These are phyloP conservation scores for Articulospora tetracladia DNA, from an alignment of 495 filamentous ascomycete genomes.

Conservation along the genomic window DNA sequence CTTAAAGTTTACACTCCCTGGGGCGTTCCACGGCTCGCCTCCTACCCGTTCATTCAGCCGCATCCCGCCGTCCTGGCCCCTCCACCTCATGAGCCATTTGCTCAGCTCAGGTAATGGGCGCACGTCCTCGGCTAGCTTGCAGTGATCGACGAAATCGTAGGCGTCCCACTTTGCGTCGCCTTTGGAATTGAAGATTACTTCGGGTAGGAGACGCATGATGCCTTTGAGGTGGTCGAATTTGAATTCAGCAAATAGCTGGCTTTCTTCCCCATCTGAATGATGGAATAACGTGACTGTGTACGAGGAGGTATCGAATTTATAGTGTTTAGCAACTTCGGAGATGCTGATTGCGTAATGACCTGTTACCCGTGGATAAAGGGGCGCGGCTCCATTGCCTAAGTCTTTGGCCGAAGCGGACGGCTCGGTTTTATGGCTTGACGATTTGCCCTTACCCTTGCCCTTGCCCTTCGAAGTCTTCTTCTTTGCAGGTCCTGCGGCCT, in stretches of 20 bases:
- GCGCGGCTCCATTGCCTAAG: not conserved
- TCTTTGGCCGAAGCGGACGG: not conserved
- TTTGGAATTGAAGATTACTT: not conserved
- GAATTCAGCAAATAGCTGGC: not conserved
- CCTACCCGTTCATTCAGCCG: not conserved
- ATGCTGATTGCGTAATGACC: not conserved
- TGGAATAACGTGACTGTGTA: not conserved
- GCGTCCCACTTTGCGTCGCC: not conserved
- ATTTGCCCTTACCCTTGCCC: too few relatives aligned
- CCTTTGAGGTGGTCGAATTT: slow-evolving; percentile 2
- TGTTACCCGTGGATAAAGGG: not conserved
- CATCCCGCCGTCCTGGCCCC: slow-evolving; percentile 1
- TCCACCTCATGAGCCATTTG: slow-evolving; percentile 8
- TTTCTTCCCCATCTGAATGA: not conserved
- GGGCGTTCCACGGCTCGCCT: not conserved
- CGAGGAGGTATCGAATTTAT: not conserved
- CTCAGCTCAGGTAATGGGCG: not conserved
- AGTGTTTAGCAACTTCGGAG: not conserved
- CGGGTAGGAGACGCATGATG: not conserved
- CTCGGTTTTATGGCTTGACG: not conserved
- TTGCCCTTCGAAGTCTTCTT: not conserved
- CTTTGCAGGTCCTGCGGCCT: not conserved
- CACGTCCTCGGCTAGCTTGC: not conserved
- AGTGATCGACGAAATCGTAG: not conserved
- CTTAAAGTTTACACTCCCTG: not conserved